These are phyloP conservation scores for Basidioascus undulatus DNA, from an alignment of 768 basidiomycete genomes.

Conservation along the genomic window DNA sequence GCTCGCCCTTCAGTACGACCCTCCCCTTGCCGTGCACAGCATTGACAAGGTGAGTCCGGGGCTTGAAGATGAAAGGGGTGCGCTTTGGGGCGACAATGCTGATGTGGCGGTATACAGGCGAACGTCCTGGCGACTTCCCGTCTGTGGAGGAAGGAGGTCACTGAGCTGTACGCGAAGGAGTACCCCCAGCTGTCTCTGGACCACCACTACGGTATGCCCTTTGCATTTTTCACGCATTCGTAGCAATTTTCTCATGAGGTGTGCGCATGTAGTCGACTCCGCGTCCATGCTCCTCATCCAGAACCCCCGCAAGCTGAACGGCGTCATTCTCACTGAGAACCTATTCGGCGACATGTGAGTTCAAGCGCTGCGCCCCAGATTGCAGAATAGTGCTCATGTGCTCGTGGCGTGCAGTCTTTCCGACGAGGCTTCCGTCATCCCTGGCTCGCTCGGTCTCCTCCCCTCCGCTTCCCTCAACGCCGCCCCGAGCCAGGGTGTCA, in stretches of 20 bases:
- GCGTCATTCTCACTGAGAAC: constrained; percentile 62
- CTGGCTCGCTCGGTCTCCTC: constrained; percentile 82
- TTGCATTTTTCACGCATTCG: too few relatives aligned
- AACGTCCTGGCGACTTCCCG: constrained; percentile 90
- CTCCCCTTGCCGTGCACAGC: constrained; percentile 71
- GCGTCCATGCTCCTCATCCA: constrained; percentile 88
- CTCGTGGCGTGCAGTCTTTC: constrained; percentile 59
- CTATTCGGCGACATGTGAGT: constrained; percentile 16
- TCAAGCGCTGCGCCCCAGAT: too few relatives aligned
- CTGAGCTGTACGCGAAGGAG: constrained; percentile 55
- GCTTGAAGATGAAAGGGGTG: too few relatives aligned
- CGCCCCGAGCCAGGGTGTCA: constrained; percentile 39
- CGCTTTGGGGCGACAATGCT: too few relatives aligned
- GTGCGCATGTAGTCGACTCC: constrained; percentile 79
- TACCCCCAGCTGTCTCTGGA: constrained; percentile 70
- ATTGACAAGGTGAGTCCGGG: too few relatives aligned
- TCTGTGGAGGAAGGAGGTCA: constrained; percentile 82
- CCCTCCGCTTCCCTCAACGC: constrained; percentile 87
- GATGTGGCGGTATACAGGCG: too few relatives aligned
- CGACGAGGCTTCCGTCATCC: constrained; percentile 89
- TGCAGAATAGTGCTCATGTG: too few relatives aligned
- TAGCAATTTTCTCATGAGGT: too few relatives aligned
- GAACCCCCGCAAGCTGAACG: constrained; percentile 76
- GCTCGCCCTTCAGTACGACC: constrained; percentile 57
- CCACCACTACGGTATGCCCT: too few relatives aligned